Base-by-base conservation (phyloP, 116 monocot species). In the Zostera marina region DNA sequence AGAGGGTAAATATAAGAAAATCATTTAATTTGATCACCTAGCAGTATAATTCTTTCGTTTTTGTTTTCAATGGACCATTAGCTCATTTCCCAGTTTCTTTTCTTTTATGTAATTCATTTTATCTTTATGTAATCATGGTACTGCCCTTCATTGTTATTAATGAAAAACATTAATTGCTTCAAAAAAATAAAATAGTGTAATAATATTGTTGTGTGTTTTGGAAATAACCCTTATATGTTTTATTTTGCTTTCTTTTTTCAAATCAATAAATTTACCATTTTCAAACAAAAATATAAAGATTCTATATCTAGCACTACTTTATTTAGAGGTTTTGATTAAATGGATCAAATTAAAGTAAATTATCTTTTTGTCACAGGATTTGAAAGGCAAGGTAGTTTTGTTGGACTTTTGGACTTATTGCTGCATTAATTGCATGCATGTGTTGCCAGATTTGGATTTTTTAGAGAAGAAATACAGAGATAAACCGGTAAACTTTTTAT, bases 371-470 rank as follows among this genome's bases (percentile, higher is more conserved):
- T 57, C 81, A 62, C 78, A 96, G 96, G 76, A 96, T 72, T 79
- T 96, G 47, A 89, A 76, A 80, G 96, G 96, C 24, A 78, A 76
- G 70, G 73, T 96, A 23, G 96, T 96, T 63, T 61, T 96, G 68
- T 76, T 96, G 47, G 96, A 96, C 74, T 96, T 96, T 72, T 96
- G 96, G 90, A 96, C 96, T 48, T 96, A 96, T 78, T 96, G 96
- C 74, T 96, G 96, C 66, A 96, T 96, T 21, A 96, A 96, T 43
- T 96, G 96, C 58, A 96, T 96, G 90, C 96, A 96, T 75, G 96
- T 96, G 23, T 67, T 96, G 62, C 96, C 89, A 32, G 96, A 96
- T 67, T 77, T 96, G 72, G 96, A 85, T 26, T 89, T 56, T 56
- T 56, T 96, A 43, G 96, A 96, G 74, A 83, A 74, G 54, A 96